Evolutionary conservation across 495 filamentous ascomycete genomes (phyloP).

Genomic region (Podospora anserina): DNA sequence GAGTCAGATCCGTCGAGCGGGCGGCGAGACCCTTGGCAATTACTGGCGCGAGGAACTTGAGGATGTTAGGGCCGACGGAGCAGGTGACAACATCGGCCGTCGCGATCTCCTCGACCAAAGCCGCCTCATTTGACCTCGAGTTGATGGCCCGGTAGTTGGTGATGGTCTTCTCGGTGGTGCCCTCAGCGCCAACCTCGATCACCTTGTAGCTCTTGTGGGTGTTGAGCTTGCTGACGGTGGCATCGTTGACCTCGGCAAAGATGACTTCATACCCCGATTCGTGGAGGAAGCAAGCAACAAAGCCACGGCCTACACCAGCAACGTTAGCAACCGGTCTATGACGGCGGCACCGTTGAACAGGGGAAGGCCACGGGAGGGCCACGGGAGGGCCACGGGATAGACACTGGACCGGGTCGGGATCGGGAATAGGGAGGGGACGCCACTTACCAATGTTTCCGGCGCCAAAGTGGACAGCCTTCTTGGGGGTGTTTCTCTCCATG

Average conservation of each 20-base stretch:
- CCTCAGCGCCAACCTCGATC: conserved; percentile 85
- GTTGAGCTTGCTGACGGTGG: conserved; percentile 73
- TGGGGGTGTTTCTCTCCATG: conserved; percentile 32
- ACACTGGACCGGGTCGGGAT: neutral
- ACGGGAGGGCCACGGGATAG: no score
- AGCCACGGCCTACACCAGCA: conserved; percentile 44
- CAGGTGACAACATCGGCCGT: conserved; percentile 90
- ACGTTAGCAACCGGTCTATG: conserved; percentile 12
- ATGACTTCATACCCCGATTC: conserved; percentile 86
- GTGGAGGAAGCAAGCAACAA: conserved; percentile 69
- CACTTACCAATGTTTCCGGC: conserved; percentile 77
- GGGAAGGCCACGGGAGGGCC: neutral
- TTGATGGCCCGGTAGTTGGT: conserved; percentile 96
- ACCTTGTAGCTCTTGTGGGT: conserved; percentile 75
- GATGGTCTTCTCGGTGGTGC: conserved; percentile 75
- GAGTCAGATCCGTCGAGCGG: conserved; percentile 61
- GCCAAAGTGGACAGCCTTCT: conserved; percentile 90
- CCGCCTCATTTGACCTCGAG: conserved; percentile 74
- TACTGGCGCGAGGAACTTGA: conserved; percentile 90
- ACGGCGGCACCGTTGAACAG: neutral
- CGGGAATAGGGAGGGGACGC: neutral
- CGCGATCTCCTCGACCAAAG: conserved; percentile 78
- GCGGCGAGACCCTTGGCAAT: conserved; percentile 87
- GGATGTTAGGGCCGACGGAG: conserved; percentile 91
- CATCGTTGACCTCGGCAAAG: conserved; percentile 89